Percentiles rank a stretch among this genome's conserved stretches.
Conservation (phyloP, 768 basidiomycete species). For the Hygrophorus pudorinus region DNA sequence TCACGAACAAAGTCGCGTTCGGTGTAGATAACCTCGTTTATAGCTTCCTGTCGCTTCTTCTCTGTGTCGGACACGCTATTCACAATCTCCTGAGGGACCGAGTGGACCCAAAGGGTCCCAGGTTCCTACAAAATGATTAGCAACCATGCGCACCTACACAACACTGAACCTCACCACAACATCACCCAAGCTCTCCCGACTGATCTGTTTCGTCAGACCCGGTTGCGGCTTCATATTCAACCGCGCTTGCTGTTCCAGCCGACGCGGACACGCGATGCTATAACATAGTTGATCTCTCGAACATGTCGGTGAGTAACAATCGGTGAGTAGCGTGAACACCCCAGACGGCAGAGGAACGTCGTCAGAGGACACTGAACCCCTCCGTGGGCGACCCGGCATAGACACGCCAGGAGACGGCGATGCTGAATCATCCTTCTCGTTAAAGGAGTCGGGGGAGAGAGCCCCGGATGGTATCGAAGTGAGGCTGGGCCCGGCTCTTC, state of each 20-base stretch:
- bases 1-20: conserved; percentile 97
- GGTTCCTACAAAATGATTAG: conserved; percentile 21
- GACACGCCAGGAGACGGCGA: conserved; percentile 17
- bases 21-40: conserved; percentile 92
- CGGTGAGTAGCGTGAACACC: conserved; percentile 92
- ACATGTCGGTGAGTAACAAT: conserved; percentile 98
- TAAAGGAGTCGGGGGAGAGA: background rate
- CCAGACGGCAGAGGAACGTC: conserved; percentile 77
- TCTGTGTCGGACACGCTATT: conserved; percentile 88
- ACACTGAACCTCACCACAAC: conserved; percentile 52
- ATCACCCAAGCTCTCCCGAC: conserved; percentile 73
- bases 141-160: conserved; percentile 9
- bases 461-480: background rate
- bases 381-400: conserved; percentile 22
- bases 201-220: conserved; percentile 77
- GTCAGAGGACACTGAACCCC: conserved; percentile 39
- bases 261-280: conserved; percentile 89
- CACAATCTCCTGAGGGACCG: conserved; percentile 88
- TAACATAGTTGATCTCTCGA: conserved; percentile 92
- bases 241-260: conserved; percentile 89
- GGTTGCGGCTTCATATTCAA: conserved; percentile 92
- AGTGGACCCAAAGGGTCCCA: conserved; percentile 91
- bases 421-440: conserved; percentile 22
- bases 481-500: conserved; percentile 7
- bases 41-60: conserved; percentile 94